phyloP scores from a whole-genome alignment of 768 basidiomycete species.

The Amanita phalloides region DNA sequence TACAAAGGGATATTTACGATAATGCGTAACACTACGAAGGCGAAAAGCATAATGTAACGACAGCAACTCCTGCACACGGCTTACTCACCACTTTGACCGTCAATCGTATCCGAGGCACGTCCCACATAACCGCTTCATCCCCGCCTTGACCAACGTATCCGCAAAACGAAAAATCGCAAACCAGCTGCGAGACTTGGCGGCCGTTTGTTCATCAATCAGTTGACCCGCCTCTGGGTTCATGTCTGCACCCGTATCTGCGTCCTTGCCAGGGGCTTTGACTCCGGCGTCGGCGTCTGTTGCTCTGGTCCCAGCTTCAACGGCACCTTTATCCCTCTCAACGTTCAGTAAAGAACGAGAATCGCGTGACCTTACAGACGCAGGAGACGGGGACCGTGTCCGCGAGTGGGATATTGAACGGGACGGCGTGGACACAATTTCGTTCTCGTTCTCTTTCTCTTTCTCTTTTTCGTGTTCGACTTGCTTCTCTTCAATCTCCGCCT shows the following conservation, averaged over 20 bases:
- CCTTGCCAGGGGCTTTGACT: neutral
- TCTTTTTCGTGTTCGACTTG: neutral
- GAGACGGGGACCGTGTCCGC: neutral
- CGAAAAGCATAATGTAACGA: neutral
- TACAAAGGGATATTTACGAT: neutral
- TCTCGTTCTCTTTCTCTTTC: neutral
- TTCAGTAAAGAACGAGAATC: neutral
- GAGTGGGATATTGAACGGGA: neutral
- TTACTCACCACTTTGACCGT: neutral
- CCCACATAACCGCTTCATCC: neutral
- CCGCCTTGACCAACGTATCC: constrained; percentile 1
- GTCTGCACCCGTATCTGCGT: neutral
- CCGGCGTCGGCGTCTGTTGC: neutral
- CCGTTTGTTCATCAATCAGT: constrained; percentile 3
- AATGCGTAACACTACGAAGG: neutral
- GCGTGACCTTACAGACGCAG: neutral
- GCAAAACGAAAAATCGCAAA: constrained; percentile 1
- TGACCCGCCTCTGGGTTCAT: neutral
- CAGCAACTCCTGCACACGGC: neutral
- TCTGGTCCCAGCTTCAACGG: neutral
- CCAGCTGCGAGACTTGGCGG: neutral
- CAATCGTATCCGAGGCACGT: neutral
- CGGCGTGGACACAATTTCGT: neutral
- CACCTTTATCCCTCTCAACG: neutral
- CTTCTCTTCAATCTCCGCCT: neutral